Conservation (phyloP, 2,329 filamentous ascomycete genomes). For the Fusarium sarcochroum region DNA sequence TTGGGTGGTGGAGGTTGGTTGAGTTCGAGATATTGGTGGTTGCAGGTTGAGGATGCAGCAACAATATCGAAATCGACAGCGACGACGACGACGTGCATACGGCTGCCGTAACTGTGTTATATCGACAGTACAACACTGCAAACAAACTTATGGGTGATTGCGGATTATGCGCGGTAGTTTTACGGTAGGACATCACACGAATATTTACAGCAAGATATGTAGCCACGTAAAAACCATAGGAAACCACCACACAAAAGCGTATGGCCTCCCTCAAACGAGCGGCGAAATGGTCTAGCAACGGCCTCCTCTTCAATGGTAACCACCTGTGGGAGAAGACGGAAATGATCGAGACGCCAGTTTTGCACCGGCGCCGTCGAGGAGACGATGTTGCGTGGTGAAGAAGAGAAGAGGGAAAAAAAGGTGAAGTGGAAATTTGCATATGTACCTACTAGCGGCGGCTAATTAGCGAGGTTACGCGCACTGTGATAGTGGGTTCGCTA, state of each 20-base stretch:
- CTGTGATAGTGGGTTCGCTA: constrained; percentile 5
- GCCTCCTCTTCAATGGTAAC: constrained; percentile 38
- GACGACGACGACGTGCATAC: too few species aligned
- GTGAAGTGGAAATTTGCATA: constrained; percentile 21
- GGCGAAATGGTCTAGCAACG: constrained; percentile 58
- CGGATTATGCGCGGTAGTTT: not conserved
- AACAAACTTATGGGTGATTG: too few species aligned
- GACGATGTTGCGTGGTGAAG: constrained; percentile 53
- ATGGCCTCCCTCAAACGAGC: constrained; percentile 62
- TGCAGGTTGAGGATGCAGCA: too few species aligned
- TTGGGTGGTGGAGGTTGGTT: too few species aligned
- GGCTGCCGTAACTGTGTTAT: too few species aligned
- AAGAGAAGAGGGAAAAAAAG: constrained; percentile 26
- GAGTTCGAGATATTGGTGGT: too few species aligned
- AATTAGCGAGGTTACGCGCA: constrained; percentile 23
- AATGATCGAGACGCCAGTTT: constrained; percentile 44
- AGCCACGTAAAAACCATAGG: constrained; percentile 60
- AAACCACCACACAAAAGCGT: constrained; percentile 57
- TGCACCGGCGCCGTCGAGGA: constrained; percentile 45
- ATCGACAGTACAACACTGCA: too few species aligned
- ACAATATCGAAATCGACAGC: too few species aligned
- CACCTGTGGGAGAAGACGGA: constrained; percentile 44
- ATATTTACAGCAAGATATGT: constrained; percentile 48
- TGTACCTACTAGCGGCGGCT: constrained; percentile 30
- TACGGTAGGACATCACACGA: constrained; percentile 9